Conservation (phyloP, 1,139 yeast genomes). For the Hyphopichia buzzinii region DNA sequence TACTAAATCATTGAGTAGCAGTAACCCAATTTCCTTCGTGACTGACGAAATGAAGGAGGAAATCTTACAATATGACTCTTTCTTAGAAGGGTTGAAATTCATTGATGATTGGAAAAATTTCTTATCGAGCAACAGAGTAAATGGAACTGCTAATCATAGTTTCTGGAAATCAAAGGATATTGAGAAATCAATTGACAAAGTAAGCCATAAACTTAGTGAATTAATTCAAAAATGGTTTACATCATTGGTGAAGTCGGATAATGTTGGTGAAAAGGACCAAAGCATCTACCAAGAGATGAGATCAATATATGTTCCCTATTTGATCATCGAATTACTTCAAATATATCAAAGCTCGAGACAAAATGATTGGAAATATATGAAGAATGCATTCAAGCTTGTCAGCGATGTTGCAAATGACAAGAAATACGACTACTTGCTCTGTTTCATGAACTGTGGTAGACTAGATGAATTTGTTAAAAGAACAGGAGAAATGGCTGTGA, state of each 20-base stretch:
- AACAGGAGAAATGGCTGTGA: constrained; percentile 56
- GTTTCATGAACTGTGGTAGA: constrained; percentile 62
- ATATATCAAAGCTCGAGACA: constrained; percentile 47
- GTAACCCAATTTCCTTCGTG: constrained; percentile 18
- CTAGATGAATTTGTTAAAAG: constrained; percentile 59
- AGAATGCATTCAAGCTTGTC: constrained; percentile 58
- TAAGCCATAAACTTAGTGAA: constrained; percentile 23
- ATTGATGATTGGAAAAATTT: constrained; percentile 42
- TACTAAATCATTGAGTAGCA: constrained; percentile 21
- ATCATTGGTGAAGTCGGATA: constrained; percentile 14
- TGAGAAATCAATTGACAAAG: constrained; percentile 38
- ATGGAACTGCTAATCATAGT: constrained; percentile 12
- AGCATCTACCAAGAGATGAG: constrained; percentile 51
- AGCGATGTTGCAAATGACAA: constrained; percentile 46
- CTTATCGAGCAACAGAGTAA: constrained; percentile 17
- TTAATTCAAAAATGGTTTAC: constrained; percentile 37
- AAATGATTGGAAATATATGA: constrained; percentile 40
- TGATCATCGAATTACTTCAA: constrained; percentile 61
- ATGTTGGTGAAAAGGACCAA: constrained; percentile 45
- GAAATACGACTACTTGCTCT: constrained; percentile 38
- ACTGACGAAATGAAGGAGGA: constrained; percentile 48
- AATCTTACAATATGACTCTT: constrained; percentile 48
- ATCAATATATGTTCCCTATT: constrained; percentile 68
- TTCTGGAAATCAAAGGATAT: constrained; percentile 32
- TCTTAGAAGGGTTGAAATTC: constrained; percentile 40